These are phyloP conservation scores for Aspergillus asperescens DNA, from an alignment of 495 filamentous ascomycete species.

Conservation along the genomic window DNA sequence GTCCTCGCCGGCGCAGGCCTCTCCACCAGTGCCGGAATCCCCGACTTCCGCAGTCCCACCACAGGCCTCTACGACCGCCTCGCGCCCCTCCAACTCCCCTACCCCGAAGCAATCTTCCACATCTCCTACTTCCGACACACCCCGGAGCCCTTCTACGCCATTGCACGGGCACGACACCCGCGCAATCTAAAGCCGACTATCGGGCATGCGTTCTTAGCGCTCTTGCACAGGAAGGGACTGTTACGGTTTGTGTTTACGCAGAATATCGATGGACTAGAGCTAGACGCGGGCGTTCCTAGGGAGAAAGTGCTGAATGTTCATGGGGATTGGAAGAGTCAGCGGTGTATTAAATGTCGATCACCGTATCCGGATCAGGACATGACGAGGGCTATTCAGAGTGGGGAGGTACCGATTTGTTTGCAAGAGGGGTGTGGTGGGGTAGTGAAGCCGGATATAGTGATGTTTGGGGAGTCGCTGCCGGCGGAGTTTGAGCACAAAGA, in stretches of 20 bases:
- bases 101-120: conserved; percentile 68
- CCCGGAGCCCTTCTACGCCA: conserved; percentile 78
- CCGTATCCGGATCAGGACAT: conserved; percentile 62
- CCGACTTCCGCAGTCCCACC: conserved; percentile 71
- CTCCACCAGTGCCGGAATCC: conserved; percentile 67
- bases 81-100: conserved; percentile 68
- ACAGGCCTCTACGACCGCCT: conserved; percentile 80
- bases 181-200: conserved; percentile 73
- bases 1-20: conserved; percentile 29
- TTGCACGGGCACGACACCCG: conserved; percentile 79
- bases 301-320: conserved; percentile 77
- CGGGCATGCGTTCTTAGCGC: conserved; percentile 65
- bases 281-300: conserved; percentile 67
- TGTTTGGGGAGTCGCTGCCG: conserved; percentile 81
- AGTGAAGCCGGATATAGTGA: conserved; percentile 92
- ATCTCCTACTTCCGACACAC: conserved; percentile 73
- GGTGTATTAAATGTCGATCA: conserved; percentile 70
- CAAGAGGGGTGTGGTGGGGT: conserved; percentile 57
- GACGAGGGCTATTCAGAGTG: conserved; percentile 53
- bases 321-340: conserved; percentile 77
- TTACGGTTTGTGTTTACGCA: conserved; percentile 81
- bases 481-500: conserved; percentile 43
- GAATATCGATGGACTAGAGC: conserved; percentile 87
- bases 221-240: conserved; percentile 63
- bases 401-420: conserved; percentile 62